phyloP scores from a whole-genome alignment of 768 basidiomycete species.

The Amanita rubescens region DNA sequence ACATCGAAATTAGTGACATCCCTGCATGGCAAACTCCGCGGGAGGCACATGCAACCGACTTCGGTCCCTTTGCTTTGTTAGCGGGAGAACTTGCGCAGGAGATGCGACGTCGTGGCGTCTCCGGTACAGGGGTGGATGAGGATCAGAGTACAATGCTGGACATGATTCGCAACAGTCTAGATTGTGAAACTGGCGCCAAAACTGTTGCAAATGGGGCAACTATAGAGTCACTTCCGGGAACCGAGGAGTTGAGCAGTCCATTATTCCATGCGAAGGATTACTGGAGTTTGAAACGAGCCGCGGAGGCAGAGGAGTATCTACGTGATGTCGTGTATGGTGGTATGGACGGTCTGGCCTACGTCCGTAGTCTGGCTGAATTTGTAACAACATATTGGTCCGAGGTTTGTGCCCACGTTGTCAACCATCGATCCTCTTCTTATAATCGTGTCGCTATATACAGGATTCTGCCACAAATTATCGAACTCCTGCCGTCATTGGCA shows the following conservation, averaged over 20 bases:
- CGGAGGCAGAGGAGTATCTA: conserved; percentile 59
- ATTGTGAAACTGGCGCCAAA: conserved; percentile 21
- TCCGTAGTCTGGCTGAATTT: conserved; percentile 72
- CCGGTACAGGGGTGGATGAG: conserved; percentile 22
- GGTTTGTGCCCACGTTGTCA: neutral
- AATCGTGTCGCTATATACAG: neutral
- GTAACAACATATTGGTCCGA: conserved; percentile 24
- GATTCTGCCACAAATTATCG: neutral
- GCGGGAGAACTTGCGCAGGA: conserved; percentile 40
- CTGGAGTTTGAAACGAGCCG: conserved; percentile 42
- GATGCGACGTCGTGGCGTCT: conserved; percentile 27
- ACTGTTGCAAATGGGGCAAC: conserved; percentile 7
- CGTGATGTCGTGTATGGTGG: conserved; percentile 77
- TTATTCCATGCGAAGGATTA: conserved; percentile 25
- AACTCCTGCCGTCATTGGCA: conserved; percentile 20
- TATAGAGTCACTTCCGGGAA: conserved; percentile 13
- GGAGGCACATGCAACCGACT: conserved; percentile 50
- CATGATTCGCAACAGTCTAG: conserved; percentile 31
- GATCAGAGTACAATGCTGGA: conserved; percentile 23
- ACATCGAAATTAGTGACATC: conserved; percentile 27
- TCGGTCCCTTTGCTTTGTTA: conserved; percentile 52
- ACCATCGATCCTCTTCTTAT: conserved; percentile 4
- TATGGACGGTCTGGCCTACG: conserved; percentile 67
- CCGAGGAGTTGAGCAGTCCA: conserved; percentile 6
- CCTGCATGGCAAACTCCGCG: conserved; percentile 43